Percentiles rank a stretch among this genome's conserved stretches.
These are phyloP conservation scores for Apiospora marii DNA, from an alignment of 2,329 filamentous ascomycete species.

Conservation along the genomic window DNA sequence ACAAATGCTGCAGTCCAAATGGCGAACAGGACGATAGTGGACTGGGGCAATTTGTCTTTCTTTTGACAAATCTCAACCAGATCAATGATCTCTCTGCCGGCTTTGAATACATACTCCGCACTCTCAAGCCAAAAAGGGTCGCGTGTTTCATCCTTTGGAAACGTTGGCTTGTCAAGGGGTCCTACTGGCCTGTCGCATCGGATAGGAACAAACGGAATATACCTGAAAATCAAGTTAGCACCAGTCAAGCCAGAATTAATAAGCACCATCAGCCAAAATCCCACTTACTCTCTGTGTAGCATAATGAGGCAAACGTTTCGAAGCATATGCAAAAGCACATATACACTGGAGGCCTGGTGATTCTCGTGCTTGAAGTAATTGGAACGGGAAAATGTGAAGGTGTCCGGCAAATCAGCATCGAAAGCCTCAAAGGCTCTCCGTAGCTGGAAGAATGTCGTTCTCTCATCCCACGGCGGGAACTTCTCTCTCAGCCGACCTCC, in stretches of 20 bases:
- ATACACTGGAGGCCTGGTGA: conserved; percentile 68
- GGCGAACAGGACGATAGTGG: conserved; percentile 71
- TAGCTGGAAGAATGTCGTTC: conserved; percentile 62
- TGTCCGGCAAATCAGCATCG: conserved; percentile 59
- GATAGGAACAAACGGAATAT: conserved; percentile 71
- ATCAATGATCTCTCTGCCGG: conserved; percentile 69
- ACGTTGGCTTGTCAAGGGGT: conserved; percentile 66
- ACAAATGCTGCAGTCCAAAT: conserved; percentile 72
- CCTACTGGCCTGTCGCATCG: conserved; percentile 56
- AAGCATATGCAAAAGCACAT: conserved; percentile 72
- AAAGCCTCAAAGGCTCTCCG: conserved; percentile 60
- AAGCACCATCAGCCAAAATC: neutral
- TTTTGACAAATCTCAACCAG: conserved; percentile 68
- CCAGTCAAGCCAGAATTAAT: neutral
- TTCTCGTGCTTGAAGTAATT: conserved; percentile 74
- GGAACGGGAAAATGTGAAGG: conserved; percentile 63
- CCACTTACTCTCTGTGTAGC: conserved; percentile 66
- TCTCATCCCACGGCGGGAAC: conserved; percentile 65
- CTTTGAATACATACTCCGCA: conserved; percentile 68
- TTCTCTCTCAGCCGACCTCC: conserved; percentile 60
- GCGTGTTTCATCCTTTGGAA: conserved; percentile 57
- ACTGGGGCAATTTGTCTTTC: conserved; percentile 69
- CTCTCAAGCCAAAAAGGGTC: conserved; percentile 68
- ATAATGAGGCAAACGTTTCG: conserved; percentile 72
- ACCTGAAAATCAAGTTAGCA: conserved; percentile 23